phyloP scores from a whole-genome alignment of 495 filamentous ascomycete species.

The Trichodelitschia bisporula region DNA sequence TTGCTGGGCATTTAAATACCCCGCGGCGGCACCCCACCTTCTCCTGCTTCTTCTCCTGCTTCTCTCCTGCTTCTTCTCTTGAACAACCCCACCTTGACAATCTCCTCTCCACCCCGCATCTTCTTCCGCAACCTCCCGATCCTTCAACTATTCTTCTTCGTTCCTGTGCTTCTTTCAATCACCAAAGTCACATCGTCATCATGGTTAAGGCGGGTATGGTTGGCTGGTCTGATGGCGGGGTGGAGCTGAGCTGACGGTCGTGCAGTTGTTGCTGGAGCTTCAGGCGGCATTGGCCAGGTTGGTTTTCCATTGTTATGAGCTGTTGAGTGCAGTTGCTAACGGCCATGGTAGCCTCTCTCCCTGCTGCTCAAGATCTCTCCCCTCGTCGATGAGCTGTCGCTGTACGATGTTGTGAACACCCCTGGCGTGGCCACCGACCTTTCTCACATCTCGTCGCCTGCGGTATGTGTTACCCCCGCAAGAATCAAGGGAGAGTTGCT shows the following conservation, averaged over 20 bases:
- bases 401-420: slow-evolving; percentile 98
- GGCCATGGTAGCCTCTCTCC: slow-evolving; percentile 53
- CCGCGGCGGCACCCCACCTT: too few species aligned
- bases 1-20: too few species aligned
- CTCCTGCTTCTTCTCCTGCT: too few species aligned
- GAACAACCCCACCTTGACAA: too few species aligned
- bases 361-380: slow-evolving; percentile 78
- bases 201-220: slow-evolving; percentile 3
- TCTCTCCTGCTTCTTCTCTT: too few species aligned
- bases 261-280: slow-evolving; percentile 78
- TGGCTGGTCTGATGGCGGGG: neutral
- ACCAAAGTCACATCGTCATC: too few species aligned
- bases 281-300: slow-evolving; percentile 97
- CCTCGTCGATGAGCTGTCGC: slow-evolving; percentile 66
- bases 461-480: too few species aligned
- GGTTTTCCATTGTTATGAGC: slow-evolving; percentile 4
- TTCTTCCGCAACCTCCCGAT: too few species aligned
- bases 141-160: too few species aligned
- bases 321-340: slow-evolving; percentile 11
- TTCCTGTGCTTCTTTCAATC: too few species aligned
- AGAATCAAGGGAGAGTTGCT: too few species aligned
- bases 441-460: slow-evolving; percentile 84
- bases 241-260: neutral
- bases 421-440: slow-evolving; percentile 88
- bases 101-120: too few species aligned